Evolutionary conservation across 352 stramenopile species (phyloP).

Genomic region (Globisporangium cystogenes): DNA sequence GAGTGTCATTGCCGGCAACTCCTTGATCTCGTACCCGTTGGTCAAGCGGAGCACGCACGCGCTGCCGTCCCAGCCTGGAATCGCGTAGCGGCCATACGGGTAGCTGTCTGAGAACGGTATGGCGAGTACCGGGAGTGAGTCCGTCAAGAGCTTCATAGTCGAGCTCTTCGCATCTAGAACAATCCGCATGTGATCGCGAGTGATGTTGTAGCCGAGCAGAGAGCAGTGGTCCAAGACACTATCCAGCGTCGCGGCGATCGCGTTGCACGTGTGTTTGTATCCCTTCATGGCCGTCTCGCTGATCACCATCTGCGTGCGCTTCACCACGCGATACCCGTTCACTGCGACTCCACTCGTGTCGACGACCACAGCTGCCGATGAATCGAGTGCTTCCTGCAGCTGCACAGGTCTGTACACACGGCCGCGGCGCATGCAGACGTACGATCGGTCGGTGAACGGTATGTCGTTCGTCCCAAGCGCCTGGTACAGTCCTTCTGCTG

Average conservation of each 20-base stretch:
- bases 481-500: conserved; percentile 4
- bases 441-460: conserved; percentile 31
- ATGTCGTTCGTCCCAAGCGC: conserved; percentile 36
- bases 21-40: conserved; percentile 14
- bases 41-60: conserved; percentile 23
- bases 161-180: conserved; percentile 2
- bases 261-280: conserved; percentile 8
- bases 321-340: conserved; percentile 22
- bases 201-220: conserved; percentile 20
- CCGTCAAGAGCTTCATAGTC: conserved; percentile 6
- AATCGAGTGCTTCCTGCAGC: conserved; percentile 7
- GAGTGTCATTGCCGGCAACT: background rate
- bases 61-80: conserved; percentile 26
- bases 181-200: conserved; percentile 12
- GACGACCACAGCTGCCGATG: background rate
- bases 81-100: conserved; percentile 12
- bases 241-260: conserved; percentile 14
- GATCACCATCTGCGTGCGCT: conserved; percentile 2
- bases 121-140: conserved; percentile 32
- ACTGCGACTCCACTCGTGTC: conserved; percentile 13
- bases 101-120: conserved; percentile 38
- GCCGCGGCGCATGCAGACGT: conserved; percentile 27
- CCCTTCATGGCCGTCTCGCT: background rate
- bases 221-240: conserved; percentile 12
- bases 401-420: conserved; percentile 25